Evolutionary conservation across 768 basidiomycete species (phyloP).

Genomic region (Collybiopsis luxurians): DNA sequence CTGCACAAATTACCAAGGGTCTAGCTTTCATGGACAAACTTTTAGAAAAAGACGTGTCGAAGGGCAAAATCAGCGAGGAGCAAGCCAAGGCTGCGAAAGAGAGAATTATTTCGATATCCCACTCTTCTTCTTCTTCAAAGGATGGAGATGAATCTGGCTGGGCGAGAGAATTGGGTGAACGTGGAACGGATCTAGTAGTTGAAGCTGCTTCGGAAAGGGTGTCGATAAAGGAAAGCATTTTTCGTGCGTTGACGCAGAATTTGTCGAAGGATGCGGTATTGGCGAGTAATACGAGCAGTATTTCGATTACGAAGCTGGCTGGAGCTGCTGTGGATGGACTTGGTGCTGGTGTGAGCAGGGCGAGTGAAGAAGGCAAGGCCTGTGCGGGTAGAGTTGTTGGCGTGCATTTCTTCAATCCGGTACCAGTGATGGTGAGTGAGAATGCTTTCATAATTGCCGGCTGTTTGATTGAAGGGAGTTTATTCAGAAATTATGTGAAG

Average conservation of each 20-base stretch:
- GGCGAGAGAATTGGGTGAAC: conserved; percentile 1
- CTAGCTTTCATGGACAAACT: conserved; percentile 76
- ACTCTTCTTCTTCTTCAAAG: conserved; percentile 31
- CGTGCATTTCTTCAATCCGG: conserved; percentile 95
- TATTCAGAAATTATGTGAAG: conserved; percentile 89
- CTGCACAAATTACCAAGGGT: conserved; percentile 71
- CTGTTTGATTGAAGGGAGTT: background rate
- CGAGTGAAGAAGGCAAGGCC: conserved; percentile 61
- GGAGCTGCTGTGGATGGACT: conserved; percentile 64
- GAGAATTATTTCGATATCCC: conserved; percentile 40
- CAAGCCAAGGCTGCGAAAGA: conserved; percentile 74
- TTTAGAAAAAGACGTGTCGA: conserved; percentile 84
- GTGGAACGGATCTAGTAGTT: background rate
- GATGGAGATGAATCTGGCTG: conserved; percentile 11
- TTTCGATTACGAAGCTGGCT: conserved; percentile 93
- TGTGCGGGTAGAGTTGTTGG: conserved; percentile 80
- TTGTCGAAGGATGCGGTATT: conserved; percentile 75
- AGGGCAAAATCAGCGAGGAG: conserved; percentile 67
- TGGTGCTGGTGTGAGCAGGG: conserved; percentile 28
- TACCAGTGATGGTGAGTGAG: conserved; percentile 83
- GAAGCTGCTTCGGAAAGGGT: conserved; percentile 89
- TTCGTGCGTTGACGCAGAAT: conserved; percentile 64
- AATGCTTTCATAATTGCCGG: background rate
- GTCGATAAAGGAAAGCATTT: conserved; percentile 74
- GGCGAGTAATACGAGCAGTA: conserved; percentile 92